Conservation (phyloP, 1,139 yeast species). For the Sugiyamaella neomexicana region DNA sequence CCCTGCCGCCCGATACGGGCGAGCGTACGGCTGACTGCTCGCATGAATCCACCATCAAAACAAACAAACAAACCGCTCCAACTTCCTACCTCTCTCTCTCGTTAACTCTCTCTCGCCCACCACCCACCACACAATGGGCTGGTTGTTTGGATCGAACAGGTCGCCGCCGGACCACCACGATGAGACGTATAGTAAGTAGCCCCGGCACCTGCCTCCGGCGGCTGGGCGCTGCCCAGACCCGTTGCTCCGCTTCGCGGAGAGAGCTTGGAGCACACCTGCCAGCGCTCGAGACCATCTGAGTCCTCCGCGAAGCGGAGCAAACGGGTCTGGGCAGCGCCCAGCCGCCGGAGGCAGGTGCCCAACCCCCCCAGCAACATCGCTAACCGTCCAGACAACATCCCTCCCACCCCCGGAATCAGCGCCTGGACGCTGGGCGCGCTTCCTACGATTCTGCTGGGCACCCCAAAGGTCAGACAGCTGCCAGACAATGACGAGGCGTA, state of each 20-base stretch:
- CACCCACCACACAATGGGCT: slow-evolving; percentile 5
- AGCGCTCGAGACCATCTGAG: too few relatives aligned
- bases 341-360: slow-evolving; percentile 1
- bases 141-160: slow-evolving; percentile 3
- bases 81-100: background rate
- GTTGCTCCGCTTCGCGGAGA: background rate
- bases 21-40: background rate
- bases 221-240: background rate
- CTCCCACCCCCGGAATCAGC: slow-evolving; percentile 30
- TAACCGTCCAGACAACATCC: slow-evolving; percentile 19
- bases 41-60: background rate
- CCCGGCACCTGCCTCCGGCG: background rate
- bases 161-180: background rate
- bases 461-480: slow-evolving; percentile 24
- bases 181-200: slow-evolving; percentile 4
- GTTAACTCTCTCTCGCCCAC: background rate
- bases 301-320: background rate
- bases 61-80: slow-evolving; percentile 3
- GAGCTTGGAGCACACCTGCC: too few relatives aligned
- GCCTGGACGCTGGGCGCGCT: slow-evolving; percentile 29
- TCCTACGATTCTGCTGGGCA: slow-evolving; percentile 27
- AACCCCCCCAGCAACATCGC: background rate
- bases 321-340: slow-evolving; percentile 1
- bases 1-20: slow-evolving; percentile 1
- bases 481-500: slow-evolving; percentile 25